phyloP scores from a whole-genome alignment of 352 stramenopile species.

The Phytophthora vignae region DNA sequence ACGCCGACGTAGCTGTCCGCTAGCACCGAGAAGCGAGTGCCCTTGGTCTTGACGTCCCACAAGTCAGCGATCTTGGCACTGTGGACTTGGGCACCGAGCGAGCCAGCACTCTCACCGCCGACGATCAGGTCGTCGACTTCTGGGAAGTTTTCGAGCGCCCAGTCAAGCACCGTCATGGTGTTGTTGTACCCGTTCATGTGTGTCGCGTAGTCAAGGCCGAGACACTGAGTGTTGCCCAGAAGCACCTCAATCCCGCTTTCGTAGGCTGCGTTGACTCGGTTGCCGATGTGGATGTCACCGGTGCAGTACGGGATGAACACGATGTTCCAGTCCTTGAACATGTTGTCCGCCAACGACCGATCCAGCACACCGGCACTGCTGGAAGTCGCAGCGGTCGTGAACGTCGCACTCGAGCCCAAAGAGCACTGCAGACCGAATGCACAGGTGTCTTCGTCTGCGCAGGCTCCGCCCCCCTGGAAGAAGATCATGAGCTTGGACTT shows the following conservation, averaged over 20 bases:
- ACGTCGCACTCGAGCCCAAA: constrained; percentile 44
- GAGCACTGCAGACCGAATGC: constrained; percentile 64
- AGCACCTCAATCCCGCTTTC: constrained; percentile 45
- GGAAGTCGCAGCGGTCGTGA: constrained; percentile 46
- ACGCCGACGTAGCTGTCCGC: constrained; percentile 69
- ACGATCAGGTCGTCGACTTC: constrained; percentile 60
- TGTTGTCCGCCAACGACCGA: constrained; percentile 53
- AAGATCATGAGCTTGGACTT: constrained; percentile 72
- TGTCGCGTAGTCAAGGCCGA: constrained; percentile 46
- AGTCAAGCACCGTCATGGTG: constrained; percentile 63
- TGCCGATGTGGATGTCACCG: constrained; percentile 71
- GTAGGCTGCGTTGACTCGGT: constrained; percentile 25
- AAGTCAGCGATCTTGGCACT: constrained; percentile 52
- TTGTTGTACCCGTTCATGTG: constrained; percentile 78
- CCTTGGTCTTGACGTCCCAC: constrained; percentile 59
- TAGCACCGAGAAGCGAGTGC: constrained; percentile 51
- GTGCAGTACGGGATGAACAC: constrained; percentile 81
- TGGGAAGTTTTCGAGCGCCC: constrained; percentile 67
- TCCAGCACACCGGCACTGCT: constrained; percentile 60
- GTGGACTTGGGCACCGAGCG: constrained; percentile 58
- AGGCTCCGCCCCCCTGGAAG: constrained; percentile 69
- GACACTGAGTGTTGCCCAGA: constrained; percentile 46
- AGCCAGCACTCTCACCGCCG: constrained; percentile 57
- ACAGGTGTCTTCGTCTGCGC: constrained; percentile 63
- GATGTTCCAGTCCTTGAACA: constrained; percentile 80